Evolutionary conservation across 345 rosid species (phyloP), one percentile per base, ranked within the genome.

Genomic region (Garcia nutans): DNA sequence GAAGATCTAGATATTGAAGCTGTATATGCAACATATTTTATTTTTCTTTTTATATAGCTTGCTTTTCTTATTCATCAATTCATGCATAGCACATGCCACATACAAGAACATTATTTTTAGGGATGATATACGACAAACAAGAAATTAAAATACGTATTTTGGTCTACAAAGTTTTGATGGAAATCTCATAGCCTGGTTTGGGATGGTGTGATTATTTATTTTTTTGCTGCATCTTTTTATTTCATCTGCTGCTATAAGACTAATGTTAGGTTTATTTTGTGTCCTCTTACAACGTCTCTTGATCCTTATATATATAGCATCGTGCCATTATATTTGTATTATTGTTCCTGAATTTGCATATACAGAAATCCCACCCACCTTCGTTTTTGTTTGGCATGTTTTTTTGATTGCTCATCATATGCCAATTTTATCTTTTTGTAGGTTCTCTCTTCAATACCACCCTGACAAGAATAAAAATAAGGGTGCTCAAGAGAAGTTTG

Each of bases 381-480:
- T 3, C 28, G 24, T 22, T 3, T 71, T 55, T 10, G 19, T 3
- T 2, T 26, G 42, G n/a, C 31, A 33, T 23, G 22, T n/a, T 59
- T 28, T 64, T 33, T 33, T 33, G 19, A 41, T 56, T 68, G 50
- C 64, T 65, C 12, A 56, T 65, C 19, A 11, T 49, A 56, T 22
- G 12, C 24, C 31, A 20, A 24, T 2, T 65, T 58, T 33, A 60
- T 0, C 17, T 55, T 71, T 84, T 41, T 84, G 80, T 68, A 96
- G 99, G 89, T 92, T 84, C 11, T 93, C 98, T 79, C 91, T 96
- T 71, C 80, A 87, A 49, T 92, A 93, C 72, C 99, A 93, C 72
- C 99, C 98, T 8, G 97, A 96, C 84, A 96, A 92, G 89, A 96
- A 96, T 86, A 92, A 90, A 74, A 84, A 76, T 13, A 92, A 96